Evolutionary conservation across 139 green algal genomes (phyloP), one percentile per base, ranked within the genome.

Genomic region (Volvox africanus): DNA sequence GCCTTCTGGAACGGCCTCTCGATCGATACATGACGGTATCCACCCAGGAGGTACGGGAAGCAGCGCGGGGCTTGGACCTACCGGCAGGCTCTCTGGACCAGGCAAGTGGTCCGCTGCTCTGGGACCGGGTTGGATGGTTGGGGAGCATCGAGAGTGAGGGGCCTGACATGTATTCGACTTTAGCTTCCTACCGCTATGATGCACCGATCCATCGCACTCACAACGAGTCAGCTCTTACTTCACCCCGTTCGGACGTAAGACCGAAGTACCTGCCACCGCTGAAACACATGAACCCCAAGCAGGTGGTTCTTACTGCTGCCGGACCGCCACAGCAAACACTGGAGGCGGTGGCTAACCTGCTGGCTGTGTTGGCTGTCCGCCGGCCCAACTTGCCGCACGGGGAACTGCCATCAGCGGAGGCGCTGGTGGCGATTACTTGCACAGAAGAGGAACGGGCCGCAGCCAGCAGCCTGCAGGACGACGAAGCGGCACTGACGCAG

Each of bases 401-500:
- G 19, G 21, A 32, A 79, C 71, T 30, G 19, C 19, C 26, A 14
- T 81, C 75, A 9, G 75, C 68, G 0, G 16, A 24, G 44, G 82
- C 36, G 28, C 30, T 87, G 32, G 32, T 92, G 61, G 55, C 33
- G 3, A n/a, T 35, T 2, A 61, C 36, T 9, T 91, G 82, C 24
- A 1, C 2, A 16, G 75, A 32, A 50, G 82, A 86, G 82, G 33
- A 83, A 83, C 19, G 5, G 12, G 65, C 61, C 2, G 61, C 86
- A 0, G 67, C 55, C 35, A 92, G 50, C 5, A 87, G 19, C 17
- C 82, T 92, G 50, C 13, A 55, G 33, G 73, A 78, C 0, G 89
- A 92, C 55, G 89, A 91, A 77, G 76, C 61, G 24, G 61, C 87
- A 24, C 76, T 91, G 33, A 62, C 37, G 33, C 76, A 91, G 76